Evolutionary conservation across 768 basidiomycete genomes (phyloP).

Genomic region (Termitomyces sp.): DNA sequence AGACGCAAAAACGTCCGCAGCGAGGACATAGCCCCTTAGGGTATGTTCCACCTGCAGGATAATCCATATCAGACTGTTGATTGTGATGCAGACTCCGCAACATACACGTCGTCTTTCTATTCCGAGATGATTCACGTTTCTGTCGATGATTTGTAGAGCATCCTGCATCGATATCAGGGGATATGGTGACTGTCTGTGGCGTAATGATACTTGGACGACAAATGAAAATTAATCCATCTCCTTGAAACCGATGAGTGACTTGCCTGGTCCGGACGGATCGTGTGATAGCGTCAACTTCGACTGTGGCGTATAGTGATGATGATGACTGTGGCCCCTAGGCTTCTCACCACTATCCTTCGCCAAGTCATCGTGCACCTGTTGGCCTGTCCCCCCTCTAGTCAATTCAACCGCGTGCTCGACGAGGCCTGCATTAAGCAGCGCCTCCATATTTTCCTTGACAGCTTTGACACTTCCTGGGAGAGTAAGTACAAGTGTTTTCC

Average conservation of each 20-base stretch:
- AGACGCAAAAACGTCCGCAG: slow-evolving; percentile 66
- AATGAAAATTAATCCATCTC: neutral
- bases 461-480: slow-evolving; percentile 86
- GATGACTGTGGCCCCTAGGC: slow-evolving; percentile 22
- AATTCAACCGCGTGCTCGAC: slow-evolving; percentile 70
- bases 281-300: slow-evolving; percentile 58
- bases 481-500: slow-evolving; percentile 64
- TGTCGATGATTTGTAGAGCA: slow-evolving; percentile 53
- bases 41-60: slow-evolving; percentile 46
- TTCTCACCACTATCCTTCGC: slow-evolving; percentile 22
- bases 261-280: slow-evolving; percentile 66
- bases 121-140: slow-evolving; percentile 38
- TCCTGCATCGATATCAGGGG: slow-evolving; percentile 60
- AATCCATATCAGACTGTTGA: neutral
- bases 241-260: slow-evolving; percentile 14
- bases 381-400: slow-evolving; percentile 61
- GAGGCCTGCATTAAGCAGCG: slow-evolving; percentile 52
- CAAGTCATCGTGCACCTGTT: slow-evolving; percentile 47
- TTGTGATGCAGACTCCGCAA: neutral
- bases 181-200: slow-evolving; percentile 76
- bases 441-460: slow-evolving; percentile 70
- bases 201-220: slow-evolving; percentile 48
- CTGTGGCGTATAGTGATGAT: slow-evolving; percentile 37
- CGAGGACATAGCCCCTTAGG: slow-evolving; percentile 67
- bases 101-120: slow-evolving; percentile 37